Evolutionary conservation across 2,329 filamentous ascomycete species (phyloP).

Genomic region (Zymoseptoria ardabiliae): DNA sequence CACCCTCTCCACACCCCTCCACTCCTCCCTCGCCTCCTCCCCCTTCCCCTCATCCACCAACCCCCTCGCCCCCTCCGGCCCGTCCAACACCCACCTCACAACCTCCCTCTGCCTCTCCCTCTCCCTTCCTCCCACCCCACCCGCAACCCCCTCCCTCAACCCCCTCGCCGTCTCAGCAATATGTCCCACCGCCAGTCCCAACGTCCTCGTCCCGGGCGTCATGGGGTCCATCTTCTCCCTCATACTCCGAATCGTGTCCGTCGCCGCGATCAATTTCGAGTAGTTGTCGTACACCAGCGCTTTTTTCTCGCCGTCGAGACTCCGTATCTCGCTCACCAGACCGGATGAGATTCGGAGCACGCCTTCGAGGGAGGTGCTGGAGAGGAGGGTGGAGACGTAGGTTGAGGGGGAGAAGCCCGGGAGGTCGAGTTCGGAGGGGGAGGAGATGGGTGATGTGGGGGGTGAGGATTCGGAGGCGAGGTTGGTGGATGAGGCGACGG

Average conservation of each 20-base stretch:
- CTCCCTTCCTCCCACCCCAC: conserved; percentile 32
- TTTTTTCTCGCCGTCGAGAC: conserved; percentile 91
- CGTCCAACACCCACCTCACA: conserved; percentile 55
- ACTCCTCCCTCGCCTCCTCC: conserved; percentile 52
- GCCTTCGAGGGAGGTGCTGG: conserved; percentile 58
- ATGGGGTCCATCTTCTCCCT: conserved; percentile 72
- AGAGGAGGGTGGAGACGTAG: conserved; percentile 57
- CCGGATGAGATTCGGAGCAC: conserved; percentile 63
- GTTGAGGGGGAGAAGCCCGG: conserved; percentile 64
- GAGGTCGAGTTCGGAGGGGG: conserved; percentile 63
- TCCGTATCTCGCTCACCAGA: conserved; percentile 70
- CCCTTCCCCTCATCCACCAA: conserved; percentile 54
- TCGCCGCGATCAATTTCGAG: conserved; percentile 90
- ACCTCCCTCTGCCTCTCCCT: conserved; percentile 45
- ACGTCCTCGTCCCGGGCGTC: conserved; percentile 63
- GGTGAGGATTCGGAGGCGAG: no score
- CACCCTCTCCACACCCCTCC: conserved; percentile 35
- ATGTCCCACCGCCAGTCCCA: conserved; percentile 65
- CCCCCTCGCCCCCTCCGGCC: conserved; percentile 51
- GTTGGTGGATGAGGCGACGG: background rate
- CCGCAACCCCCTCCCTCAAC: conserved; percentile 26
- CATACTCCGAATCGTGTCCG: conserved; percentile 91
- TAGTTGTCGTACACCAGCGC: conserved; percentile 98
- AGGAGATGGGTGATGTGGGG: no score
- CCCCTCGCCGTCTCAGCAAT: conserved; percentile 56